These are phyloP conservation scores for Tephrocybe sp. DNA, from an alignment of 768 basidiomycete genomes.

Conservation along the genomic window DNA sequence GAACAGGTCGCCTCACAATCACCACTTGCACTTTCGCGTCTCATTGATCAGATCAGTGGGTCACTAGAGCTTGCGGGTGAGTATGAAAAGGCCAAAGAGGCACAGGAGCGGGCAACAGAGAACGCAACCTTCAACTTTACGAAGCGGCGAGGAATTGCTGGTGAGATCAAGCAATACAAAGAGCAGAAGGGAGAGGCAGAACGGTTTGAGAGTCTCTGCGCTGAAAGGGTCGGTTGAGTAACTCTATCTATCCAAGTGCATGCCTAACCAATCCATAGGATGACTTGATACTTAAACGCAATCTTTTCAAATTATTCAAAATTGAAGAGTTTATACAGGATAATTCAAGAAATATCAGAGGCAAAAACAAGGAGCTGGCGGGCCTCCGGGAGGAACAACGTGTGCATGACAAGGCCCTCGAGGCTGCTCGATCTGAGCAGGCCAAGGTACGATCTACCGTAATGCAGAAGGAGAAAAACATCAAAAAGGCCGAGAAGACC, in stretches of 20 bases:
- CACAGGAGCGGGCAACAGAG: constrained; percentile 89
- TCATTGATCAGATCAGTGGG: constrained; percentile 95
- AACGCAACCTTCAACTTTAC: constrained; percentile 94
- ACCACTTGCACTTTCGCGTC: constrained; percentile 81
- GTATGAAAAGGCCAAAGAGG: constrained; percentile 87
- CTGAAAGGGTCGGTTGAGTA: constrained; percentile 60
- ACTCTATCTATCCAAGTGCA: neutral
- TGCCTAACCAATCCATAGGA: constrained; percentile 49
- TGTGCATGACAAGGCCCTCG: constrained; percentile 68
- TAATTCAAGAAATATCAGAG: constrained; percentile 68
- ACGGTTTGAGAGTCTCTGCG: constrained; percentile 74
- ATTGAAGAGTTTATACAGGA: constrained; percentile 81
- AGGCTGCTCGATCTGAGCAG: constrained; percentile 75
- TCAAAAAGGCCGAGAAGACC: constrained; percentile 90
- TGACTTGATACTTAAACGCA: constrained; percentile 75
- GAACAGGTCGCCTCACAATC: constrained; percentile 97
- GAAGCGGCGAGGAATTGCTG: constrained; percentile 89
- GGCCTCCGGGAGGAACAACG: constrained; percentile 71
- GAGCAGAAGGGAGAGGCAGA: constrained; percentile 95
- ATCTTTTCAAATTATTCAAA: constrained; percentile 88
- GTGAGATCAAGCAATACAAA: constrained; percentile 96
- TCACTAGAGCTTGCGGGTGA: constrained; percentile 86
- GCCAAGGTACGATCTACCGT: constrained; percentile 74
- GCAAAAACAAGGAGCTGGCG: constrained; percentile 70
- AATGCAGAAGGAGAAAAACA: constrained; percentile 80